Conservation (phyloP, 2,329 filamentous ascomycete genomes). For the Taxawa tesnikishii region DNA sequence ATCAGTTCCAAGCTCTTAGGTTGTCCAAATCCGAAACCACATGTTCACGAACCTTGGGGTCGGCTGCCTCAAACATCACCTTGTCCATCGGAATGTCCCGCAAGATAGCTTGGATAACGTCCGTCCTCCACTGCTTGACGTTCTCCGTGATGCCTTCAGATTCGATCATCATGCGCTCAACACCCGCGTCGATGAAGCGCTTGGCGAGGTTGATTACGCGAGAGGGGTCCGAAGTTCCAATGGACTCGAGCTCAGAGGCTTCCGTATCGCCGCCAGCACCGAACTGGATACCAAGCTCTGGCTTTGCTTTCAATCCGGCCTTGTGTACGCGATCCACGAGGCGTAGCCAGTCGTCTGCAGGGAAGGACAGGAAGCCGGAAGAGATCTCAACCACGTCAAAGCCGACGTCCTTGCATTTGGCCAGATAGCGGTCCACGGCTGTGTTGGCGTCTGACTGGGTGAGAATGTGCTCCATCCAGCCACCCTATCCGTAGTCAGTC, state of each 20-base stretch:
- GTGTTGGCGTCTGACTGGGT: neutral
- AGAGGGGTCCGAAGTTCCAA: neutral
- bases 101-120: neutral
- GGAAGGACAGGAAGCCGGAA: neutral
- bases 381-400: neutral
- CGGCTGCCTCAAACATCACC: neutral
- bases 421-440: neutral
- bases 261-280: neutral
- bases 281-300: neutral
- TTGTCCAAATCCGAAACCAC: too few relatives aligned
- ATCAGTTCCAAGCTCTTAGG: too few relatives aligned
- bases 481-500: neutral
- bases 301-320: neutral
- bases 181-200: neutral
- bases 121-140: neutral
- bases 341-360: neutral
- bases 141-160: neutral
- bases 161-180: neutral
- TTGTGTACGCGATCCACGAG: neutral
- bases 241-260: neutral
- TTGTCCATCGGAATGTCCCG: neutral
- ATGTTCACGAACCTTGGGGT: neutral
- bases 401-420: neutral
- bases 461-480: neutral
- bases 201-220: neutral